phyloP scores from a whole-genome alignment of 192 early-diverging fungal species.

The Ramicandelaber brevisporus region DNA sequence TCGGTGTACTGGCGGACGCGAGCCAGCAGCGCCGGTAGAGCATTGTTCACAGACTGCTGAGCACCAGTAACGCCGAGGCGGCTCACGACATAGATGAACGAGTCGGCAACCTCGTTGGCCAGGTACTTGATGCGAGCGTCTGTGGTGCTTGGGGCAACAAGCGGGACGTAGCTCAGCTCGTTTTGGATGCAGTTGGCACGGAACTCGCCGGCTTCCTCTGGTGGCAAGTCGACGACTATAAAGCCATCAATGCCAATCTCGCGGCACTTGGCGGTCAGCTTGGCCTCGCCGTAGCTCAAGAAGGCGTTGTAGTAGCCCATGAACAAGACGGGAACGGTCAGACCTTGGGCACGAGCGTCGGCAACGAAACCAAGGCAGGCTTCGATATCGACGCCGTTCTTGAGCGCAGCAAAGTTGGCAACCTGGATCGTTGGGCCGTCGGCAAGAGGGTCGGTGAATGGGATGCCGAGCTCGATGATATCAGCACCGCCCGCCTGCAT shows the following conservation, averaged over 20 bases:
- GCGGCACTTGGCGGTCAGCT: constrained; percentile 60
- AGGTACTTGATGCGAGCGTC: constrained; percentile 56
- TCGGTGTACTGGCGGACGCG: constrained; percentile 57
- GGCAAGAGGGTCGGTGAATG: constrained; percentile 93
- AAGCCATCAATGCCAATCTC: constrained; percentile 78
- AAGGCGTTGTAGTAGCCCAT: constrained; percentile 99
- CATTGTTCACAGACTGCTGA: constrained; percentile 27
- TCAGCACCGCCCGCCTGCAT: constrained; percentile 81
- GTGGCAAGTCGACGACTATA: constrained; percentile 92
- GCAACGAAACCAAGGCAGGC: constrained; percentile 57
- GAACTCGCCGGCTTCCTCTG: constrained; percentile 82
- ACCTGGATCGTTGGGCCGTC: constrained; percentile 96
- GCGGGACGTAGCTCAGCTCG: constrained; percentile 64
- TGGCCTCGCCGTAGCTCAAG: constrained; percentile 75
- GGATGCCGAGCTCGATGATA: constrained; percentile 88
- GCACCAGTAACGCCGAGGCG: constrained; percentile 88
- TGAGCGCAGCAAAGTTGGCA: constrained; percentile 48
- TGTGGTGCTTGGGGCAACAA: constrained; percentile 84
- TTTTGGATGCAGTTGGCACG: constrained; percentile 40
- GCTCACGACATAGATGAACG: constrained; percentile 90
- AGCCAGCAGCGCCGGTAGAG: constrained; percentile 41
- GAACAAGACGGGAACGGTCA: constrained; percentile 75
- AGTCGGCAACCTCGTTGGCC: constrained; percentile 56
- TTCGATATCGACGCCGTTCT: constrained; percentile 51
- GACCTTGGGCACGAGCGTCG: constrained; percentile 54